Evolutionary conservation across 139 green algal genomes (phyloP).

Genomic region (Pseudopediastrum boryanum): DNA sequence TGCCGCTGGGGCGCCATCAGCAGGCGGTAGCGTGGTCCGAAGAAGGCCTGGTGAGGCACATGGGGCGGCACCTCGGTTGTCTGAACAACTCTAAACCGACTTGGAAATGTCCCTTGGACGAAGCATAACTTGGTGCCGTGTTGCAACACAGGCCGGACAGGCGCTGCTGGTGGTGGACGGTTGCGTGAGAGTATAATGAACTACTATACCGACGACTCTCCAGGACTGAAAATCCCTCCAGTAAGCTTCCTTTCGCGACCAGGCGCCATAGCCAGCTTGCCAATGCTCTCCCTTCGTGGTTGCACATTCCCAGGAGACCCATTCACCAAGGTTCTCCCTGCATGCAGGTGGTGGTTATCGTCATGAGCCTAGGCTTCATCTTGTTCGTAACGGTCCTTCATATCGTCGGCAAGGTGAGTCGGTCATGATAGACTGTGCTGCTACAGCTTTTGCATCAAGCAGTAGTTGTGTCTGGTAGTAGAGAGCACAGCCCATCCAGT

Average conservation of each 20-base stretch:
- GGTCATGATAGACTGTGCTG: no score
- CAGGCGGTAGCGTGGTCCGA: constrained; percentile 26
- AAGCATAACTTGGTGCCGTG: not conserved
- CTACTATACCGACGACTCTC: constrained; percentile 82
- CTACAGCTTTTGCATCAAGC: no score
- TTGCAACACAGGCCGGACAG: not conserved
- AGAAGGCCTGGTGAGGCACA: constrained; percentile 28
- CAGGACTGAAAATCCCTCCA: constrained; percentile 78
- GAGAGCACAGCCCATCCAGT: no score
- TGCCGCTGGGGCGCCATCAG: constrained; percentile 22
- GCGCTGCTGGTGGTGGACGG: constrained; percentile 15
- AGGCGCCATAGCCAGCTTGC: not conserved
- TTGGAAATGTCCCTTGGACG: not conserved
- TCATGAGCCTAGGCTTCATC: constrained; percentile 79
- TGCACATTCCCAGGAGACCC: no score
- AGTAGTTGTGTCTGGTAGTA: no score
- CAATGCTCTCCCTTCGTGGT: not conserved
- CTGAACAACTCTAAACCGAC: not conserved
- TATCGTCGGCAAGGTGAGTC: constrained; percentile 76
- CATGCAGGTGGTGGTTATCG: constrained; percentile 74
- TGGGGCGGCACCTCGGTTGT: not conserved
- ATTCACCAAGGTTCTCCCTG: not conserved
- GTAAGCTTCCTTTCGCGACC: constrained; percentile 38
- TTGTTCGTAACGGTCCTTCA: constrained; percentile 78
- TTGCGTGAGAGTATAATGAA: constrained; percentile 53